These are phyloP conservation scores for Epichloe glyceriae DNA, from an alignment of 2,329 filamentous ascomycete genomes.

Conservation along the genomic window DNA sequence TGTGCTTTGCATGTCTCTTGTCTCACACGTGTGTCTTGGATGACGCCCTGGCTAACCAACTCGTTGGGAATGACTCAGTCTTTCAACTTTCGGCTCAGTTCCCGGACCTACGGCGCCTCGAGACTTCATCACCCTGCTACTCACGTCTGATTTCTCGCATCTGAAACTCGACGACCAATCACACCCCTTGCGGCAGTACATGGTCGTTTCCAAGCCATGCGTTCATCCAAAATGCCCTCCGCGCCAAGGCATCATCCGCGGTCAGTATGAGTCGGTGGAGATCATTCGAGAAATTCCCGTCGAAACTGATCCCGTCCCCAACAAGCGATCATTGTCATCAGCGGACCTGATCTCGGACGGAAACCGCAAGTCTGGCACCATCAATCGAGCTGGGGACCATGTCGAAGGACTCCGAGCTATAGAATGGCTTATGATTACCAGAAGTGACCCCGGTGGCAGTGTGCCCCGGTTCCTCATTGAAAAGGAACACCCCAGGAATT, in stretches of 20 bases:
- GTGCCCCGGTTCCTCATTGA: slow-evolving; percentile 90
- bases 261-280: slow-evolving; percentile 84
- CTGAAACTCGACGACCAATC: slow-evolving; percentile 16
- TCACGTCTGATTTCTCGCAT: slow-evolving; percentile 49
- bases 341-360: slow-evolving; percentile 20
- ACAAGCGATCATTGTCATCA: slow-evolving; percentile 21
- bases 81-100: slow-evolving; percentile 84
- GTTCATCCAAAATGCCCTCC: slow-evolving; percentile 60
- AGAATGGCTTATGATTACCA: slow-evolving; percentile 88
- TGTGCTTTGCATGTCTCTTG: not conserved
- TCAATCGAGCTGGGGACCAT: slow-evolving; percentile 15
- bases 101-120: slow-evolving; percentile 72
- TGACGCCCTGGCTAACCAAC: not conserved
- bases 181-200: slow-evolving; percentile 49
- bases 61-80: slow-evolving; percentile 32
- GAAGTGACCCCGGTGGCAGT: slow-evolving; percentile 77
- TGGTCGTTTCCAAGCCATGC: slow-evolving; percentile 80
- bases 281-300: slow-evolving; percentile 72
- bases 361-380: slow-evolving; percentile 8
- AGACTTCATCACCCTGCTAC: slow-evolving; percentile 72
- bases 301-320: slow-evolving; percentile 21
- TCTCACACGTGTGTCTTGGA: not conserved
- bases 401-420: slow-evolving; percentile 30
- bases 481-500: slow-evolving; percentile 72
- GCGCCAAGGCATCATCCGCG: slow-evolving; percentile 63